Base-by-base conservation (phyloP, 1,284 basidiomycete species). In the Irpex sp. region DNA sequence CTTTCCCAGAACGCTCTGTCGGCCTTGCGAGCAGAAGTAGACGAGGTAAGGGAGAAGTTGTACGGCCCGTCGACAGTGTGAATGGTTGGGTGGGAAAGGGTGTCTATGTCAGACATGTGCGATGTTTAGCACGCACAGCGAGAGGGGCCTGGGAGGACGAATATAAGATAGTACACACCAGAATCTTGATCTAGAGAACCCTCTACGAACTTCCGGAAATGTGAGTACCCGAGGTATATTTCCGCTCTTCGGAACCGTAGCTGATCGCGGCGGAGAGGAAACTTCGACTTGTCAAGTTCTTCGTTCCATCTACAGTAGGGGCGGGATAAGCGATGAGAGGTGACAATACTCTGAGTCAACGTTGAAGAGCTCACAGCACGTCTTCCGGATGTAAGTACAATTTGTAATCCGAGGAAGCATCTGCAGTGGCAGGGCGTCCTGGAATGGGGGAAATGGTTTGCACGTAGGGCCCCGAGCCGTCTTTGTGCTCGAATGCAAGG, bases 401-500 rank as follows among this genome's bases (percentile, higher is more conserved):
- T 10, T 60, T 67, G 28, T 64, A 61, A 9, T 67, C 61, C n/a
- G 39, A n/a, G 2, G 64, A 56, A 18, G 56, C 28, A 67, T 52
- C 69, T 65, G 56, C 28, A 33, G 28, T 33, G 2, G 28, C 6
- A 73, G 66, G 39, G 64, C 62, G 59, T 59, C 3, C 35, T 45
- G 65, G 64, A 16, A 53, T 37, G 3, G 60, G 67, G 68, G 71
- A 75, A 69, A 59, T 72, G 56, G 65, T 78, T 68, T 70, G 67
- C 65, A 75, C 63, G 70, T 81, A 65, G 1, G 85, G 83, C 0
- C 80, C 86, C 2, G 86, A 87, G 0, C 91, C 91, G 71, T 94
- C 91, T 16, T 84, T 79, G 69, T 93, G 91, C 69, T 93, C 90
- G 48, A 93, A 72, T 2, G 88, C 86, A 36, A 92, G 77, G 1